Conservation (phyloP, 805 yeast species). For the Jamesozyma lodderae region DNA sequence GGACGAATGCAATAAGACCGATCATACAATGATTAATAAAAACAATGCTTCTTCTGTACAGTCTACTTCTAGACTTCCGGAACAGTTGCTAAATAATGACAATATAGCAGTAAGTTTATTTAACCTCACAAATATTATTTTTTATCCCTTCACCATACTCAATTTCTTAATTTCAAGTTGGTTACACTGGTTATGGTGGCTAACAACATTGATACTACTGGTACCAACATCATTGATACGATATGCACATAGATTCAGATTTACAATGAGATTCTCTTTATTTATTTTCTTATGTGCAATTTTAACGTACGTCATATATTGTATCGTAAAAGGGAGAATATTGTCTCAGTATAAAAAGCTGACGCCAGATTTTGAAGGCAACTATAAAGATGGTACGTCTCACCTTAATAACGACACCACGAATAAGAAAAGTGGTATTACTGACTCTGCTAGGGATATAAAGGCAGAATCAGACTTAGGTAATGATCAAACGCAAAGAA, state of each 20-base stretch:
- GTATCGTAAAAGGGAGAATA: conserved; percentile 16
- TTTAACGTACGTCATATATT: conserved; percentile 12
- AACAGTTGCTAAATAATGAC: too few relatives aligned
- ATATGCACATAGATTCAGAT: not conserved
- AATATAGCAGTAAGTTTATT: too few relatives aligned
- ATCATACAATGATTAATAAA: too few relatives aligned
- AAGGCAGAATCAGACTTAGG: not conserved
- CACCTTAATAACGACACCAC: not conserved
- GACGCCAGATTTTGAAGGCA: conserved; percentile 9
- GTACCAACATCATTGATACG: not conserved
- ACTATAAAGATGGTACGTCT: not conserved
- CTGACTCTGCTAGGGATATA: too few relatives aligned
- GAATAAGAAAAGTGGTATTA: not conserved
- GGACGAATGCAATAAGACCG: too few relatives aligned
- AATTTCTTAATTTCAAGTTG: too few relatives aligned
- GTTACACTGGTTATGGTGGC: too few relatives aligned
- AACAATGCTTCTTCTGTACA: too few relatives aligned
- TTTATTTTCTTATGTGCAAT: conserved; percentile 5
- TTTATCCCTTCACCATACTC: too few relatives aligned
- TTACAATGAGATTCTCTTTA: not conserved
- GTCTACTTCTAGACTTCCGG: too few relatives aligned
- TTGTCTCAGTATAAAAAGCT: conserved; percentile 23
- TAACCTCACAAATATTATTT: too few relatives aligned
- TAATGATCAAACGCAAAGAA: not conserved
- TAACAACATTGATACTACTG: too few relatives aligned